A percentile compares a stretch with the other conserved stretches of the same genome.
These are phyloP conservation scores for Achlya hypogyna DNA, from an alignment of 352 stramenopile genomes.

Conservation along the genomic window DNA sequence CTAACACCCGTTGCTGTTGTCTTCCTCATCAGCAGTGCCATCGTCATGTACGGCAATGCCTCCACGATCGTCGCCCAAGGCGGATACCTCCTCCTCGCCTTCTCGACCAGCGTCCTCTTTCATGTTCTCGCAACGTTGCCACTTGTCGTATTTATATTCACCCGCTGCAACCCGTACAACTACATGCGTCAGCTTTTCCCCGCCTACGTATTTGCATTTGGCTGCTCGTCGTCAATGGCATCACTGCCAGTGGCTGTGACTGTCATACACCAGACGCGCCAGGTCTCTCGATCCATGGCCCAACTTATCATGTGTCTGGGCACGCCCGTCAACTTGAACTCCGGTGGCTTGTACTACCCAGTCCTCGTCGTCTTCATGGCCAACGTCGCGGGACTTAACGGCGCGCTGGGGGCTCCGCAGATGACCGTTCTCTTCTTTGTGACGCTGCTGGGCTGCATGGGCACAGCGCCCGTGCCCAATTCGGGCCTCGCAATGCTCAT, in stretches of 20 bases:
- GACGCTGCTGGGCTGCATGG: constrained; percentile 54
- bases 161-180: constrained; percentile 26
- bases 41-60: constrained; percentile 44
- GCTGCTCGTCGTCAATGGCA: constrained; percentile 35
- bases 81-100: constrained; percentile 31
- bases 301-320: constrained; percentile 60
- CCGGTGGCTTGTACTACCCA: constrained; percentile 63
- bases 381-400: constrained; percentile 33
- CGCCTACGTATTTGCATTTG: constrained; percentile 34
- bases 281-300: constrained; percentile 49
- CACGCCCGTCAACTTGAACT: constrained; percentile 64
- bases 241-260: constrained; percentile 35
- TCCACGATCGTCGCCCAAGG: constrained; percentile 32
- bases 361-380: constrained; percentile 67
- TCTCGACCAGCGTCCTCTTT: constrained; percentile 20
- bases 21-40: constrained; percentile 60
- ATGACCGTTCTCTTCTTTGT: constrained; percentile 60
- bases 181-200: constrained; percentile 29
- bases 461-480: constrained; percentile 61
- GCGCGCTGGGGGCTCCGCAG: constrained; percentile 20
- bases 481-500: constrained; percentile 69
- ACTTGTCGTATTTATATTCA: constrained; percentile 23
- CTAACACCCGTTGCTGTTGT: constrained; percentile 63
- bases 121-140: constrained; percentile 35
- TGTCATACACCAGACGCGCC: constrained; percentile 36